Conservation (phyloP, 2,329 filamentous ascomycete genomes). For the Aureobasidium musti region DNA sequence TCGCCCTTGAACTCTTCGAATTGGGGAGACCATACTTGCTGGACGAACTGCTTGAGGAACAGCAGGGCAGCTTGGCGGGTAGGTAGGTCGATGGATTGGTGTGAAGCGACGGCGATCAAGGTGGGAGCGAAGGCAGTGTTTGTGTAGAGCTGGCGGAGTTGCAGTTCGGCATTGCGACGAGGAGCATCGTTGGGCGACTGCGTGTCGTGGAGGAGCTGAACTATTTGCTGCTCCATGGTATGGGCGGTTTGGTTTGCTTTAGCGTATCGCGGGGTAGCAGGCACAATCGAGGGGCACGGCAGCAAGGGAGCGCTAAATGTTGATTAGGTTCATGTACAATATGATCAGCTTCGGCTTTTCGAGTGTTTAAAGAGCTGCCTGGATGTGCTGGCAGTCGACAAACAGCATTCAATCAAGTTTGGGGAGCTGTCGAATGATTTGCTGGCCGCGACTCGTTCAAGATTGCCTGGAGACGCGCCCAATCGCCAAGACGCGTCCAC, state of each 20-base stretch:
- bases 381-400: not conserved
- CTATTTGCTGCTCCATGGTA: constrained; percentile 86
- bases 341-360: too few relatives aligned
- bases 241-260: not conserved
- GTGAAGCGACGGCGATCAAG: constrained; percentile 77
- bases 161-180: constrained; percentile 83
- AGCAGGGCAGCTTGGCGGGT: constrained; percentile 83
- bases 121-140: constrained; percentile 73
- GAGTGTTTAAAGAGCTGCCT: not conserved
- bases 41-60: constrained; percentile 78
- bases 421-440: constrained; percentile 1
- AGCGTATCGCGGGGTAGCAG: constrained; percentile 26
- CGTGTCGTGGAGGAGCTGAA: constrained; percentile 82
- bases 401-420: not conserved
- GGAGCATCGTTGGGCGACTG: constrained; percentile 74
- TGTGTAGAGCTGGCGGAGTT: constrained; percentile 70
- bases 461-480: not conserved
- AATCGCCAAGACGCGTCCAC: constrained; percentile 7
- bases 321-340: not conserved
- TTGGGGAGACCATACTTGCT: constrained; percentile 77
- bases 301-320: not conserved
- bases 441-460: not conserved
- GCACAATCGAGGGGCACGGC: not conserved
- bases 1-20: constrained; percentile 70
- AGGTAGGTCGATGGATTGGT: constrained; percentile 69